Base-by-base conservation (phyloP, 257 asterid species). In the Solanum corneliomulleri region DNA sequence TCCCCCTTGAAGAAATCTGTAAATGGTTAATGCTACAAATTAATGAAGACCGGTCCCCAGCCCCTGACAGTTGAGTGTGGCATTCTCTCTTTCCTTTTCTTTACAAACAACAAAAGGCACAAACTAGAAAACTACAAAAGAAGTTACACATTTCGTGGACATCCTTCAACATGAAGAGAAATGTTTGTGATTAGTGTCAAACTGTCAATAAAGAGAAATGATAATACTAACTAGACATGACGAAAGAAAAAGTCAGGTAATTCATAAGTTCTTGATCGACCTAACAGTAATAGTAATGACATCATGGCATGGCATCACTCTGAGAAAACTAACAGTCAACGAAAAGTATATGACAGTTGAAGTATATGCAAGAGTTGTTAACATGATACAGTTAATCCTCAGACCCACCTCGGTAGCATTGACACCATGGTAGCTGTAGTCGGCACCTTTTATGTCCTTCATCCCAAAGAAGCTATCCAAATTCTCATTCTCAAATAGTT, bases 331-430 rank as follows among this genome's bases (percentile, higher is more conserved):
- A 45, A 7, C 2, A 45, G 68, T 27, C 68, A 47, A 49, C 1
- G 44, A 16, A 29, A 81, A 27, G 42, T 27, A 29, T 47, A 81
- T 4, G 18, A 9, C 18, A 80, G 44, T 49, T 49, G 85, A 81
- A 29, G 45, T 47, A 47, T 81, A 81, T 9, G 69, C 44, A 49
- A 29, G 23, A 80, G 35, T 80, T 80, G 68, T 47, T 47, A 47
- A 29, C 20, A 29, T 44, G 64, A 78, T 45, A 11, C 64, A 78
- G 64, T 78, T 78, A 78, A 35, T 21, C 16, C 31, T 20, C 81
- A 74, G 80, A 84, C 33, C 70, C 81, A 92, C 96, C 96, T 93
- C 92, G 49, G 90, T 90, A 71, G 91, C 90, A 71, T 80, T 92
- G 85, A 82, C 91, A 88, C 45, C 78, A 88, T 88, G 92, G 68